phyloP scores from a whole-genome alignment of 192 early-diverging fungal species.

The Entomortierella lignicola region DNA sequence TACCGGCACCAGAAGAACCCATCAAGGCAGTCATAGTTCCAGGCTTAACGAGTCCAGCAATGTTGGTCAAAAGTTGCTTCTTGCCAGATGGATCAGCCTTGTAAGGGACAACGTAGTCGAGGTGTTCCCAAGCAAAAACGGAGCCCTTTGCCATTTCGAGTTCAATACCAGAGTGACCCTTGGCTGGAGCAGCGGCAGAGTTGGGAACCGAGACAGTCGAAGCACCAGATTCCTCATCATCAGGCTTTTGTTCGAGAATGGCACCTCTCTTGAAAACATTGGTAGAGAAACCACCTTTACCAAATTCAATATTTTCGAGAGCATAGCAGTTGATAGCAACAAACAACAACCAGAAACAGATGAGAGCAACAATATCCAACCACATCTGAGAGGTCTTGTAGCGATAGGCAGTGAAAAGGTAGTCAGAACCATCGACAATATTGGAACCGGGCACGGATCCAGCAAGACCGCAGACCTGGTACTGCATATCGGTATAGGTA shows the following conservation, averaged over 20 bases:
- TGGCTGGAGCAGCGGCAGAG: neutral
- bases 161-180: conserved; percentile 50
- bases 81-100: conserved; percentile 63
- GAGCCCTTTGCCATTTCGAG: conserved; percentile 57
- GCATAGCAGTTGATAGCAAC: conserved; percentile 53
- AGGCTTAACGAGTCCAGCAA: conserved; percentile 76
- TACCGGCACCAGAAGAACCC: conserved; percentile 80
- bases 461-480: conserved; percentile 70
- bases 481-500: conserved; percentile 49
- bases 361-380: conserved; percentile 70
- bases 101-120: conserved; percentile 79
- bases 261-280: conserved; percentile 61
- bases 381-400: conserved; percentile 71
- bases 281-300: conserved; percentile 63
- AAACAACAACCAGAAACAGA: conserved; percentile 59
- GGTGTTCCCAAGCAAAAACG: conserved; percentile 72
- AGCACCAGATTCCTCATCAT: conserved; percentile 53
- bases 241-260: conserved; percentile 26
- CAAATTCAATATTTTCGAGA: conserved; percentile 75
- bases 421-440: conserved; percentile 71
- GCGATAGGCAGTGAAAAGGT: conserved; percentile 65
- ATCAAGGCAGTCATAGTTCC: conserved; percentile 88
- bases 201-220: conserved; percentile 45
- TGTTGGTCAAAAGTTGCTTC: conserved; percentile 72
- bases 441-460: conserved; percentile 68